Base-by-base conservation (phyloP, 768 basidiomycete genomes). In the Phylloporus arenicola region DNA sequence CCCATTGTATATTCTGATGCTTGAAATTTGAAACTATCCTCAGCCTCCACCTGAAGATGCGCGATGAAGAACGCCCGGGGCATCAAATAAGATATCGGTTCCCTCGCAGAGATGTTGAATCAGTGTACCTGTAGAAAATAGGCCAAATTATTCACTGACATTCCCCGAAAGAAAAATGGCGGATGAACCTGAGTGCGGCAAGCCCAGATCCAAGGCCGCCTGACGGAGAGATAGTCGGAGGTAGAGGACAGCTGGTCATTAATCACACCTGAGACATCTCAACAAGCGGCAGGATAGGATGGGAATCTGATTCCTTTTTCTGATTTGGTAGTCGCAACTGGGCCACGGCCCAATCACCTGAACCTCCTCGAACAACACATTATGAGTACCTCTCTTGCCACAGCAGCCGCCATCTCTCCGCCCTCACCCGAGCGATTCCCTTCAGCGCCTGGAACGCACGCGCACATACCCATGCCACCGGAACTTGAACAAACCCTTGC, bases 401-500 rank as follows among this genome's bases (percentile, higher is more conserved):
- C 41, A 31, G 12, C 43, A 13, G 24, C 57, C 20, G 27, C 30
- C 9, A 34, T 12, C 16, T 30, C 45, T 35, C 4, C 34, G 14
- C 5, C 52, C 16, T 20, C 54, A 45, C 19, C 54, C 8, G 60
- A 51, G 10, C 48, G 47, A 46, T 19, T 50, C 14, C 33, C 50
- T 24, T 43, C 63, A 19, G 34, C 58, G 4, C 34, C 62, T 4
- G 55, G 50, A 17, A 12, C 53, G 17, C 55, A 59, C 52, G 52
- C 35, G 9, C 60, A 63, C 50, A 30, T 48, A 41, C 44, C 51
- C 1, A 79, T 84, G 69, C 76, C 86, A 12, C 82, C 87, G n/a
- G 90, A 92, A 60, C 80, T 93, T 43, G 91, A 92, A 65, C 80
- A 84, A 55, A 92, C 85, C 0, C 76, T 94, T 12, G 67, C 83